Percentiles rank a stretch among this genome's conserved stretches.
Evolutionary conservation across 2,329 filamentous ascomycete genomes (phyloP).

Genomic region (Beauveria scarabaeidicola): DNA sequence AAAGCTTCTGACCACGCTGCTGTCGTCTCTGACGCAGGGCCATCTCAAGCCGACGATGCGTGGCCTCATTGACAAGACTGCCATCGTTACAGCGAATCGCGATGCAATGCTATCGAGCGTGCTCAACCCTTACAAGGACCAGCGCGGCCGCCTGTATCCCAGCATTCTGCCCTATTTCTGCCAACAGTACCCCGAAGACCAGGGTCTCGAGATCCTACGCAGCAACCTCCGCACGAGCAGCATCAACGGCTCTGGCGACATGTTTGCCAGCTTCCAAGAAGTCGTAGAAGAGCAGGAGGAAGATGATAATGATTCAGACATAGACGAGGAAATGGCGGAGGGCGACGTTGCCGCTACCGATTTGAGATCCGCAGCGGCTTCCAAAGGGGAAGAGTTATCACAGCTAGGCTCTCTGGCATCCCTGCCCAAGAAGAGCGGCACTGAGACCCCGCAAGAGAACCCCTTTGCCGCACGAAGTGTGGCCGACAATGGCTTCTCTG

Average conservation of each 20-base stretch:
- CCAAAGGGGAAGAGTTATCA: background rate
- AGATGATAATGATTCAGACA: constrained; percentile 27
- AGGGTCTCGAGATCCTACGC: constrained; percentile 62
- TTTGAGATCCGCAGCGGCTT: background rate
- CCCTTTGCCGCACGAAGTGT: constrained; percentile 25
- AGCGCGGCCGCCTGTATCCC: constrained; percentile 54
- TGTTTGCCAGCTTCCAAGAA: constrained; percentile 21
- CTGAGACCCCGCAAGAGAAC: constrained; percentile 19
- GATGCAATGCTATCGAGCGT: constrained; percentile 74
- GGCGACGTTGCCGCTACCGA: background rate
- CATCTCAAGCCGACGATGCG: constrained; percentile 63
- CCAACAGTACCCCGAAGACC: constrained; percentile 52
- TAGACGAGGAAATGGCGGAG: constrained; percentile 20
- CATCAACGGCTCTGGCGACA: constrained; percentile 19
- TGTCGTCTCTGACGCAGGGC: constrained; percentile 56
- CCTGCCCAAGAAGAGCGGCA: background rate
- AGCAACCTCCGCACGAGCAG: constrained; percentile 43
- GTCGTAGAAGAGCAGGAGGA: constrained; percentile 32
- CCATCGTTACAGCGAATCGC: constrained; percentile 61
- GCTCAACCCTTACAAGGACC: constrained; percentile 63
- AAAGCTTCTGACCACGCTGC: constrained; percentile 51
- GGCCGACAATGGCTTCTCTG: constrained; percentile 14
- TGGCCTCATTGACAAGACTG: constrained; percentile 70
- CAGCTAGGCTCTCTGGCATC: constrained; percentile 1
- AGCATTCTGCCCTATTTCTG: constrained; percentile 76